Evolutionary conservation across 202 grass and related monocot genomes (phyloP).

Genomic region (Panicum hallii): DNA sequence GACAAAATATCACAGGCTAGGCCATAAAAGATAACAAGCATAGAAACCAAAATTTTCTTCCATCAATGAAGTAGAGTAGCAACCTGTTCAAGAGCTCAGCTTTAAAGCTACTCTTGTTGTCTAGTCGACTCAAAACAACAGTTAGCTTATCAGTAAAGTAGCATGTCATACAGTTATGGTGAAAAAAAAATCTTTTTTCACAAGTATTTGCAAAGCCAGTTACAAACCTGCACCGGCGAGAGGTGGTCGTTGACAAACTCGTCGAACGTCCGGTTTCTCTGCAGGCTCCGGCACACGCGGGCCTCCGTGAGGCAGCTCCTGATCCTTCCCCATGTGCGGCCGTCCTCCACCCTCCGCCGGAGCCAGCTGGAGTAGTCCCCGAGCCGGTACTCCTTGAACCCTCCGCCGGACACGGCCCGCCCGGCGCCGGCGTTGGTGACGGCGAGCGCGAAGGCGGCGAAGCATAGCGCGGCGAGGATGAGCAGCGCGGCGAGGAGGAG

Average conservation of each 20-base stretch:
- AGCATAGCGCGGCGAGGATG: conserved; percentile 50
- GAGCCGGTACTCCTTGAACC: conserved; percentile 66
- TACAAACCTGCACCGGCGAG: conserved; percentile 58
- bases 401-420: conserved; percentile 38
- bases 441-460: conserved; percentile 48
- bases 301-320: conserved; percentile 53
- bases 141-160: background rate
- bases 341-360: conserved; percentile 44
- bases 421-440: conserved; percentile 54
- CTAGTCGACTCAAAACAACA: background rate
- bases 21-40: background rate
- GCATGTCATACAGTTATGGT: no score
- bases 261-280: conserved; percentile 39
- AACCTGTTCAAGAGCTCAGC: background rate
- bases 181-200: background rate
- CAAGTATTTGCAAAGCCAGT: background rate
- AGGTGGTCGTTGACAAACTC: conserved; percentile 59
- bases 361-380: conserved; percentile 59
- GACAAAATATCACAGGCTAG: background rate
- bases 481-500: conserved; percentile 53
- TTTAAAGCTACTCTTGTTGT: background rate
- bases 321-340: conserved; percentile 50
- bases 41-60: background rate
- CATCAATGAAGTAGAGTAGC: background rate
- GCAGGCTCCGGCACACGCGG: conserved; percentile 54